Percentiles rank a stretch among this genome's conserved stretches.
Evolutionary conservation across 2,329 filamentous ascomycete genomes (phyloP).

Genomic region (Fusarium sororula): DNA sequence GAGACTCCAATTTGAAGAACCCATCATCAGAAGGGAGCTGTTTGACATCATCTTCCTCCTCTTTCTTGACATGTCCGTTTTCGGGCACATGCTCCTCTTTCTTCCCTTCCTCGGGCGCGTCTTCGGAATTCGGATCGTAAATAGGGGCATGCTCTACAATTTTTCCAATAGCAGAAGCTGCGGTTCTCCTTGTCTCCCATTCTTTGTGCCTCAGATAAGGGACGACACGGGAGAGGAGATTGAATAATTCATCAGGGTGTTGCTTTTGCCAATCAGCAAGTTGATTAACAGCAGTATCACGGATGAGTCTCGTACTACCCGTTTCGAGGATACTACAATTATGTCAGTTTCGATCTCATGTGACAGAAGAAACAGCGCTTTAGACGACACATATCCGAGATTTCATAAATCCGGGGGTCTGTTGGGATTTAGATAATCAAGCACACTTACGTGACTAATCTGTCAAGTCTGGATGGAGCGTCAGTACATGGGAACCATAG

Average conservation of each 20-base stretch:
- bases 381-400: not conserved
- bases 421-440: not conserved
- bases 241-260: slow-evolving; percentile 97
- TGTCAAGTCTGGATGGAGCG: slow-evolving; percentile 71
- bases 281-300: slow-evolving; percentile 96
- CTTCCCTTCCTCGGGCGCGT: slow-evolving; percentile 59
- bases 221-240: slow-evolving; percentile 91
- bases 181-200: slow-evolving; percentile 95
- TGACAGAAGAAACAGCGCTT: not conserved
- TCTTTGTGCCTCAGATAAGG: slow-evolving; percentile 94
- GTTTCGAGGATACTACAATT: slow-evolving; percentile 86
- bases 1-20: slow-evolving; percentile 74
- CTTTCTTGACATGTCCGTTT: slow-evolving; percentile 64
- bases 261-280: slow-evolving; percentile 98
- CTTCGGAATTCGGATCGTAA: slow-evolving; percentile 87
- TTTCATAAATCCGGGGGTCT: not conserved
- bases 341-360: slow-evolving; percentile 20
- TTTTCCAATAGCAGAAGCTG: slow-evolving; percentile 92
- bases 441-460: slow-evolving; percentile 81
- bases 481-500: slow-evolving; percentile 2
- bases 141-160: slow-evolving; percentile 88
- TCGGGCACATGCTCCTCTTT: slow-evolving; percentile 48
- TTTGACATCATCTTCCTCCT: slow-evolving; percentile 67
- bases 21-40: slow-evolving; percentile 61
- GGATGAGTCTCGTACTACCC: slow-evolving; percentile 93